Conservation (phyloP, 192 early-diverging fungal species). For the Rhizophagus sp. region DNA sequence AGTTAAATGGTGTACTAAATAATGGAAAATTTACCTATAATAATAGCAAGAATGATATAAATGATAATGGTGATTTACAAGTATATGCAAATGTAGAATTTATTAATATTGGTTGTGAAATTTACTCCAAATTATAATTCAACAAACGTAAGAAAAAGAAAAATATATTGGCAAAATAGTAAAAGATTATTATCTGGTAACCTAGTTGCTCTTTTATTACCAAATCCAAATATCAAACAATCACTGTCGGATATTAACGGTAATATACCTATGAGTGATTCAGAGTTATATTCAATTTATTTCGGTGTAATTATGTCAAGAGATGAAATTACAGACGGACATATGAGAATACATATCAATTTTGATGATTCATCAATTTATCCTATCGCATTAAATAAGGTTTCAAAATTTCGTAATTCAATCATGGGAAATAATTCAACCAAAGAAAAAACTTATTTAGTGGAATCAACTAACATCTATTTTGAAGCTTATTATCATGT, state of each 20-base stretch:
- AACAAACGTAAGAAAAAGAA: conserved; percentile 19
- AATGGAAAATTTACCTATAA: too few relatives aligned
- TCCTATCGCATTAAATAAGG: conserved; percentile 26
- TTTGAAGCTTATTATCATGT: conserved; percentile 41
- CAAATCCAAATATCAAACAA: background rate
- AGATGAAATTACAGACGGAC: conserved; percentile 1
- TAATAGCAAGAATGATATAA: too few relatives aligned
- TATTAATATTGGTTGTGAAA: conserved; percentile 26
- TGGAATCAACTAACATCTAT: conserved; percentile 40
- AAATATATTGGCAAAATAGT: conserved; percentile 47
- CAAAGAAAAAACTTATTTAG: conserved; percentile 32
- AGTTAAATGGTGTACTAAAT: background rate
- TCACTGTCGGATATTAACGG: background rate
- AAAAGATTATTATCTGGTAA: conserved; percentile 46
- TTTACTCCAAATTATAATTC: conserved; percentile 27
- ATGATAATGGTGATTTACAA: conserved; percentile 31
- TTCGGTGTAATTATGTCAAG: conserved; percentile 42
- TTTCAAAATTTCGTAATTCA: background rate
- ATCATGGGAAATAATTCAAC: background rate
- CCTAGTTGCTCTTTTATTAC: conserved; percentile 44
- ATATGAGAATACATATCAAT: conserved; percentile 31
- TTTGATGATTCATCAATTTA: conserved; percentile 35
- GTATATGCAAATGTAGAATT: conserved; percentile 45
- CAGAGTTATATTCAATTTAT: background rate
- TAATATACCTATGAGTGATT: too few relatives aligned